Percentiles rank a stretch among this genome's conserved stretches.
Conservation (phyloP, 202 grass and related monocot species). For the Eragrostis tef region DNA sequence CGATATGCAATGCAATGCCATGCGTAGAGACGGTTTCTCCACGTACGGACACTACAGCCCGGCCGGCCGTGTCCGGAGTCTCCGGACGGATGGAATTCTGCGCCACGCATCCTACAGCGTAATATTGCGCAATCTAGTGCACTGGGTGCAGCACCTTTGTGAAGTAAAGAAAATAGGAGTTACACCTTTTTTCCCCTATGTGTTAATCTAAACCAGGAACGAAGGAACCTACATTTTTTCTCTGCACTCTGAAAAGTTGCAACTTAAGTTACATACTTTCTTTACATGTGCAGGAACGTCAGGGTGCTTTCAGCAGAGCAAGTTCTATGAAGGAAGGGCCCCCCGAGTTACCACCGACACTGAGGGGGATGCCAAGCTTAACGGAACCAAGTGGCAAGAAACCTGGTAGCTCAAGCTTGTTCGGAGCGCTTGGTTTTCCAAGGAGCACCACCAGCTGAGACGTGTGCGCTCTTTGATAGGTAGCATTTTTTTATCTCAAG, state of each 20-base stretch:
- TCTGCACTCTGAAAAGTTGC: not conserved
- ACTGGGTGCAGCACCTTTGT: not conserved
- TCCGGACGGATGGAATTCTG: too few species aligned
- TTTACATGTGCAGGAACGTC: conserved; percentile 34
- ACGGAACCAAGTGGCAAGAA: conserved; percentile 32
- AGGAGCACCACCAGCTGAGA: conserved; percentile 49
- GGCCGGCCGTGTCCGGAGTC: too few species aligned
- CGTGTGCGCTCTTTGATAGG: conserved; percentile 36
- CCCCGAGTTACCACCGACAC: not conserved
- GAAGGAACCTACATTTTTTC: not conserved
- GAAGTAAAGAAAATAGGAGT: not conserved
- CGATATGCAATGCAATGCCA: too few species aligned
- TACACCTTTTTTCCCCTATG: not conserved
- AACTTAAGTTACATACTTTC: conserved; percentile 2
- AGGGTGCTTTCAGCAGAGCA: conserved; percentile 42
- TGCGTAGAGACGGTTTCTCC: too few species aligned
- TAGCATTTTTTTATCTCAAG: conserved; percentile 38
- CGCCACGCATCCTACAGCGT: too few species aligned
- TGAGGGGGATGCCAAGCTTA: conserved; percentile 2
- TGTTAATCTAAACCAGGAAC: conserved; percentile 4
- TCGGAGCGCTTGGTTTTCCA: conserved; percentile 50
- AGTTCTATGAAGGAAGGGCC: conserved; percentile 52
- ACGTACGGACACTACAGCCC: too few species aligned
- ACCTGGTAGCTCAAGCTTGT: conserved; percentile 45
- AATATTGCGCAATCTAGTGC: not conserved